Base-by-base conservation (phyloP, 345 rosid species). In the Corchorus capsularis region DNA sequence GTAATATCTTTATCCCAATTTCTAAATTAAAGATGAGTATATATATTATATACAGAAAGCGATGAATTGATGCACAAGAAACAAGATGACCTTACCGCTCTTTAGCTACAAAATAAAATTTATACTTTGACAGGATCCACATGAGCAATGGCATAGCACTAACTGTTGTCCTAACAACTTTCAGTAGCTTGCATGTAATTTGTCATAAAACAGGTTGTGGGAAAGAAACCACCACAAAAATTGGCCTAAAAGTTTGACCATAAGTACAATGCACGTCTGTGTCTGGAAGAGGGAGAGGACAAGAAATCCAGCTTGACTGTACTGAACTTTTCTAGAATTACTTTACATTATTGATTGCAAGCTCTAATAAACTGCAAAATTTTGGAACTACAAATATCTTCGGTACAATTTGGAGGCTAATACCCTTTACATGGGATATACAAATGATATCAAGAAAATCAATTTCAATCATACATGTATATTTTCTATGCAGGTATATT, bases 401-500 rank as follows among this genome's bases (percentile, higher is more conserved):
- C 43, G 41, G 19, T 19, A 76, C 20, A 78, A 45, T 43, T 67
- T 65, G 60, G 39, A 65, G 73, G 81, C 77, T 69, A 50, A 62
- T 2, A 46, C 63, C 46, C 37, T 50, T 9, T 69, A 16, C 72
- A 53, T 53, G 57, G 57, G 46, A 81, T 53, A n/a, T 55, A 32
- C 59, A 50, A 63, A 47, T 34, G 5, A 75, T 39, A 74, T 47
- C 12, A 64, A 63, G 39, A 19, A 34, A 35, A 63, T 54, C 4
- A 62, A 19, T 27, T 74, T 47, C 37, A 46, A 62, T 69, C 9
- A 62, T 68, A 46, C 71, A 61, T 55, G 52, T 62, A 20, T 61
- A 34, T 22, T 70, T 72, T 11, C 66, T 69, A 16, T 70, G 67
- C 56, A 4, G 10, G 74, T 61, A 65, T 68, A 47, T 35, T 69